Base-by-base conservation (phyloP, 371 early-diverging fungal genomes). In the Actinomortierella wolfii region DNA sequence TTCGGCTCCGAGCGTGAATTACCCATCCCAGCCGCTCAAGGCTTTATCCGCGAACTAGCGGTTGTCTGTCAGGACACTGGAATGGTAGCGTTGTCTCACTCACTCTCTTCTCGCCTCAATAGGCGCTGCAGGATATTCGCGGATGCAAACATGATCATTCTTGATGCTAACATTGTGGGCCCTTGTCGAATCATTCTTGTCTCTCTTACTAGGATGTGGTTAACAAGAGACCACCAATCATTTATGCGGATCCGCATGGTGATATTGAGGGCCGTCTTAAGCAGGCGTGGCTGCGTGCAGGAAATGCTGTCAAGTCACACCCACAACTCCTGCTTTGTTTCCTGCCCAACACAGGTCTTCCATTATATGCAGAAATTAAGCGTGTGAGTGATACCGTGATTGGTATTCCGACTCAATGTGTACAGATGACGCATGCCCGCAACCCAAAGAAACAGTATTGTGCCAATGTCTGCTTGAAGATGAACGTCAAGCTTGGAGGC, bases 281-380 rank as follows among this genome's bases (percentile, higher is more conserved):
- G 73, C 85, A 85, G 50, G 91, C 91, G 2, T 93, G 90, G 83
- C 59, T 81, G 51, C 75, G 78, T 66, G 83, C 87, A n/a, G 86
- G 86, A 70, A 87, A 91, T 67, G 80, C 85, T 25, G 90, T 90
- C 50, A 89, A 89, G 60, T 77, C 82, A 21, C 63, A 84, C 52
- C 92, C 94, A 24, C 93, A 94, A 79, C 60, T 94, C 28, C 66
- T 94, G 34, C 64, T 94, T 40, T 92, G 94, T 76, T 84, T 97
- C 56, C 74, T 97, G 50, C 93, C 93, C 50, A 91, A 91, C 81
- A 94, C 93, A 49, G 92, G 92, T 64, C 83, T 87, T 15, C 87
- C 85, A 3, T 75, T 96, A 4, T 99, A 99, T 78, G 92, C 93
- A 54, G 94, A 94, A 62, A 92, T 98, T 67, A 99, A 99, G 84